Base-by-base conservation (phyloP, 371 early-diverging fungal genomes). In the Neoconidiobolus thromboides region DNA sequence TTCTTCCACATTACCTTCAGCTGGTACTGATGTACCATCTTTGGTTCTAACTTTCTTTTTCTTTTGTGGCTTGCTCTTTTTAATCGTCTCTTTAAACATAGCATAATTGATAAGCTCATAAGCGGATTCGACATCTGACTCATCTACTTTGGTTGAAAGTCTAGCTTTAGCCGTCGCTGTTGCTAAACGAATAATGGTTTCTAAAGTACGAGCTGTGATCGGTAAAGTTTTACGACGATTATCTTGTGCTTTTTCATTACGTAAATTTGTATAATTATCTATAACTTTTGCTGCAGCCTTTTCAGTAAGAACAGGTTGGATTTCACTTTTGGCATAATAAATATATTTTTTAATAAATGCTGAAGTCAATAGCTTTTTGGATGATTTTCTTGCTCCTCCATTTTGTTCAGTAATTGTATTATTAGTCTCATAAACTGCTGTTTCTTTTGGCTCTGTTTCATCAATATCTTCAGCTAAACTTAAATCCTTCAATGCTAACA, bases 161-260 rank as follows among this genome's bases (percentile, higher is more conserved):
- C 99, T 81, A 44, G 88, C 78, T 73, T 99, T 99, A 50, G 99
- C 99, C 72, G 96, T 92, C 3, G 99, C 98, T 6, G 99, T 96
- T 1, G 97, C 79, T 57, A 99, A 72, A 73, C 99, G 90, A 65
- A 99, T 98, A 56, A 99, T 74, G 0, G 99, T 98, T 72, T 99
- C 99, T 43, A 99, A 78, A 9, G 99, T 89, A 78, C 99, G 88
- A 4, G 99, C 90, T 3, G 99, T 99, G 50, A 99, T 79, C 12
- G 99, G 98, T 15, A 73, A 76, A 47, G 74, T 81, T 78, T 73
- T 68, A 63, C 69, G 39, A 44, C 56, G 14, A 62, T 65, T 60
- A 55, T 60, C 55, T 2, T 65, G 68, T 59, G 69, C 54, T 42
- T 62, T 49, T 9, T 52, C 64, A 15, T 74, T 74, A 53, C 83